phyloP scores from a whole-genome alignment of 495 filamentous ascomycete genomes.

The Talaromyces thailandensis region DNA sequence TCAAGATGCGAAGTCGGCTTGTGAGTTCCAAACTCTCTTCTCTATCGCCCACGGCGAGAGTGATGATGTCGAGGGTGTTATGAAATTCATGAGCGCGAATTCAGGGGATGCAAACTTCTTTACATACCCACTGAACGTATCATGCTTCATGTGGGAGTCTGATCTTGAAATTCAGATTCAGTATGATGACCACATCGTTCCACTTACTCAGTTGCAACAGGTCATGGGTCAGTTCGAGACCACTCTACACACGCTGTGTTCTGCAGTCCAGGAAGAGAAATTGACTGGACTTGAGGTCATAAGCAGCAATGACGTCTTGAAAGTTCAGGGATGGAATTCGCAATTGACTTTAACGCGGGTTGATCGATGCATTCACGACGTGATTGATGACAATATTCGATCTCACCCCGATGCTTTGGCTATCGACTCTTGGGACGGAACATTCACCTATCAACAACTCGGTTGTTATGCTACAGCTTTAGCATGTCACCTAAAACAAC shows the following conservation, averaged over 20 bases:
- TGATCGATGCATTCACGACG: conserved; percentile 9
- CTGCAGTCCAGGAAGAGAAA: not conserved
- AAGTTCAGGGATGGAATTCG: conserved; percentile 13
- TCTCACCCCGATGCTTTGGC: conserved; percentile 12
- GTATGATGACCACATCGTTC: conserved; percentile 36
- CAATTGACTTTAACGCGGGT: not conserved
- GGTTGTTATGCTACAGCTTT: conserved; percentile 16
- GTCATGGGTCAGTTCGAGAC: conserved; percentile 21
- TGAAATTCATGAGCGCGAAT: conserved; percentile 9
- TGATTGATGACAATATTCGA: conserved; percentile 11
- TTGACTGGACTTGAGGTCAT: conserved; percentile 8
- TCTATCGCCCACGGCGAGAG: conserved; percentile 21
- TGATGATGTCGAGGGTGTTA: conserved; percentile 2
- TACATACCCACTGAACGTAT: conserved; percentile 46
- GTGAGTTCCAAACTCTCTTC: conserved; percentile 44
- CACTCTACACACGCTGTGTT: conserved; percentile 6
- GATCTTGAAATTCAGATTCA: conserved; percentile 42
- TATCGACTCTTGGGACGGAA: conserved; percentile 27
- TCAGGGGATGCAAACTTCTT: conserved; percentile 42
- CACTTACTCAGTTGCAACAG: conserved; percentile 17
- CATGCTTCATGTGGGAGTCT: conserved; percentile 36
- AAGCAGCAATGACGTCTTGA: conserved; percentile 4
- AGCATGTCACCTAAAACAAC: conserved; percentile 13
- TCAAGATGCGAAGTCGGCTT: conserved; percentile 45
- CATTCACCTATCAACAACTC: conserved; percentile 22